Conservation (phyloP, 1,139 yeast genomes). For the Diutina scorzettiae region DNA sequence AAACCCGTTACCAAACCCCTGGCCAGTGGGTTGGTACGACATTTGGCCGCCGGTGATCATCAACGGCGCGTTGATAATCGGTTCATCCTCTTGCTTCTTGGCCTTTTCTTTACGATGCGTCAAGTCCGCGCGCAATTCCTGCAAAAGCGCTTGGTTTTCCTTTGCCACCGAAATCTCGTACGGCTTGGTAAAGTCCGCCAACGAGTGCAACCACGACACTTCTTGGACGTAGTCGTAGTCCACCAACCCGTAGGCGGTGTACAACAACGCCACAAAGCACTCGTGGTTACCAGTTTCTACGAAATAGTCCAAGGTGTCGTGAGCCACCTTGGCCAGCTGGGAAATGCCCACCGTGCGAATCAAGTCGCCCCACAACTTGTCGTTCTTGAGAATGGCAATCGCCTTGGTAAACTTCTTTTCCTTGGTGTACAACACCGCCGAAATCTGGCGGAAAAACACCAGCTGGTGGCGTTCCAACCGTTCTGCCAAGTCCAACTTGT, state of each 20-base stretch:
- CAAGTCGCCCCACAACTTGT: conserved; percentile 90
- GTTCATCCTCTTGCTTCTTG: conserved; percentile 31
- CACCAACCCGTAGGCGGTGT: conserved; percentile 72
- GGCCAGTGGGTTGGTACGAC: conserved; percentile 56
- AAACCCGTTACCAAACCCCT: conserved; percentile 52
- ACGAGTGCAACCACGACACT: conserved; percentile 79
- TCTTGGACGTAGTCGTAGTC: conserved; percentile 80
- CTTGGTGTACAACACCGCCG: conserved; percentile 87
- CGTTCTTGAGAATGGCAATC: conserved; percentile 77
- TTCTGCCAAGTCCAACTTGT: conserved; percentile 83
- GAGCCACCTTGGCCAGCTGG: conserved; percentile 68
- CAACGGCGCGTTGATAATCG: conserved; percentile 39
- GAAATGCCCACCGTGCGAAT: conserved; percentile 88
- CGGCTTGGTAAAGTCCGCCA: conserved; percentile 75
- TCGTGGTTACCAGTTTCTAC: conserved; percentile 97
- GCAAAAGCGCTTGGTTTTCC: conserved; percentile 61
- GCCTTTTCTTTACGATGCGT: conserved; percentile 57
- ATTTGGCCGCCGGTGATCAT: conserved; percentile 54
- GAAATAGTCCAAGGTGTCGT: conserved; percentile 80
- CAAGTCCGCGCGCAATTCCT: conserved; percentile 58
- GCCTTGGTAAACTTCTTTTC: conserved; percentile 91
- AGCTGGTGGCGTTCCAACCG: conserved; percentile 86
- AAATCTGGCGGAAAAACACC: conserved; percentile 89
- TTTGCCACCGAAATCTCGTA: conserved; percentile 73
- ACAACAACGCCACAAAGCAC: conserved; percentile 84